A percentile compares a stretch with the other conserved stretches of the same genome.
phyloP scores from a whole-genome alignment of 163 green algal genomes.

The Chlamydomonas reinhardtii region DNA sequence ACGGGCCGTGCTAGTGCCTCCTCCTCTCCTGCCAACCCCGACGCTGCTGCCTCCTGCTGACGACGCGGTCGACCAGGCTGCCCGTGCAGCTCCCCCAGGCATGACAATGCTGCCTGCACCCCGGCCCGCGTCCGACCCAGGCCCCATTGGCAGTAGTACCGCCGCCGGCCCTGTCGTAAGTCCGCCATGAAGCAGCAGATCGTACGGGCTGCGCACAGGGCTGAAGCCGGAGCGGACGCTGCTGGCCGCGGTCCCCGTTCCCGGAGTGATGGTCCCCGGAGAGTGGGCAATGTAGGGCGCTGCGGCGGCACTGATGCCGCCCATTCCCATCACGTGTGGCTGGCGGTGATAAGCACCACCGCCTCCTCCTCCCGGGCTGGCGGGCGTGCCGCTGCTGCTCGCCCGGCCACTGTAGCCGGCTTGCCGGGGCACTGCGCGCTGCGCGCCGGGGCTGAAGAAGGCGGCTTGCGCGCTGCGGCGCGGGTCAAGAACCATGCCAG shows the following conservation, averaged over 20 bases:
- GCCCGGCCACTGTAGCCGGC: not conserved
- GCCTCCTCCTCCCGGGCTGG: too few species aligned
- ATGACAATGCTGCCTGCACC: not conserved
- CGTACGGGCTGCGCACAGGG: conserved; percentile 16
- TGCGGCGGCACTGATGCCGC: not conserved
- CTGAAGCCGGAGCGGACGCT: not conserved
- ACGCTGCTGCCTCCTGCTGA: not conserved
- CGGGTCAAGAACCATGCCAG: not conserved
- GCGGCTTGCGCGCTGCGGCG: not conserved
- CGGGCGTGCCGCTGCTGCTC: not conserved
- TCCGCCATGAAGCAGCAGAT: conserved; percentile 2
- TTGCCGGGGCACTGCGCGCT: not conserved
- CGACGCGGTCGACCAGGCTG: not conserved
- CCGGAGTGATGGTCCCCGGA: not conserved
- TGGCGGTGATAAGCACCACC: too few species aligned
- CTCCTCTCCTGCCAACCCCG: not conserved
- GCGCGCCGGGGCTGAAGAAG: not conserved
- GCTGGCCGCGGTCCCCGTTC: not conserved
- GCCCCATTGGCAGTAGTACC: not conserved
- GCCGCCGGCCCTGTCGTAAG: too few species aligned
- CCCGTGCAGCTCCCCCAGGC: not conserved
- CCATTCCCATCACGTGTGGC: not conserved
- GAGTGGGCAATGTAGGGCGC: conserved; percentile 1
- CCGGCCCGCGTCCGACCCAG: not conserved
- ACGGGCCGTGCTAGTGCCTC: not conserved